These are phyloP conservation scores for Phytophthora ramorum DNA, from an alignment of 352 stramenopile genomes.

Conservation along the genomic window DNA sequence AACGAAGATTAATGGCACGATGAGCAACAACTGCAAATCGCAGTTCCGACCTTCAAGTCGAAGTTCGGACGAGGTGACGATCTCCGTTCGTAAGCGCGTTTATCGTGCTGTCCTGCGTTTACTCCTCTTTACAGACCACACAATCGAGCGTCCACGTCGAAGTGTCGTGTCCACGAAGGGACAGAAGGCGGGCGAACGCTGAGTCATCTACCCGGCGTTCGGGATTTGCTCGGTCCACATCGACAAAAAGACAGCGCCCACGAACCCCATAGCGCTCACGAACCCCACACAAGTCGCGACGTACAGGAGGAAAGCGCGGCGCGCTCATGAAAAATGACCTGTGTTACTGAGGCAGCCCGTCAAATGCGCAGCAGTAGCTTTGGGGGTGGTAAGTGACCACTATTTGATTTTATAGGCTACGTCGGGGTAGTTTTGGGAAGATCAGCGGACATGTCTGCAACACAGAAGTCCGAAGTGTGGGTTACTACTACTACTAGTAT, in stretches of 20 bases:
- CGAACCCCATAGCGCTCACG: too few species aligned
- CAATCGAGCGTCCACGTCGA: background rate
- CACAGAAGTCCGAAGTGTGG: too few species aligned
- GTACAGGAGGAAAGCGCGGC: too few species aligned
- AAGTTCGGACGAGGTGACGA: conserved; percentile 14
- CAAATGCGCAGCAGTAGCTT: too few species aligned
- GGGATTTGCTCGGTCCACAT: conserved; percentile 22
- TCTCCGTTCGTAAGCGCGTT: conserved; percentile 9
- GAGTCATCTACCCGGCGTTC: conserved; percentile 1
- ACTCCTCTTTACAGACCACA: background rate
- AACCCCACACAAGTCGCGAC: too few species aligned
- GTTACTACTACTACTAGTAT: too few species aligned
- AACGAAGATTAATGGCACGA: conserved; percentile 11
- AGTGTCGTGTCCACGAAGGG: background rate
- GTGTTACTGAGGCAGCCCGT: too few species aligned
- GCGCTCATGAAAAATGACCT: too few species aligned
- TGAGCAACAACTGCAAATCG: conserved; percentile 21
- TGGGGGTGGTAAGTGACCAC: too few species aligned
- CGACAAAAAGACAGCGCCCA: background rate
- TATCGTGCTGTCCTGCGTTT: conserved; percentile 1
- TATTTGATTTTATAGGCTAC: too few species aligned
- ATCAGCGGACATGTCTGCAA: too few species aligned
- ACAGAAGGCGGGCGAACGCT: background rate
- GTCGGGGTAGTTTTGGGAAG: too few species aligned
- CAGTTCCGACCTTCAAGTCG: conserved; percentile 27